Conservation (phyloP, 371 early-diverging fungal species). For the Fennellomyces sp. region DNA sequence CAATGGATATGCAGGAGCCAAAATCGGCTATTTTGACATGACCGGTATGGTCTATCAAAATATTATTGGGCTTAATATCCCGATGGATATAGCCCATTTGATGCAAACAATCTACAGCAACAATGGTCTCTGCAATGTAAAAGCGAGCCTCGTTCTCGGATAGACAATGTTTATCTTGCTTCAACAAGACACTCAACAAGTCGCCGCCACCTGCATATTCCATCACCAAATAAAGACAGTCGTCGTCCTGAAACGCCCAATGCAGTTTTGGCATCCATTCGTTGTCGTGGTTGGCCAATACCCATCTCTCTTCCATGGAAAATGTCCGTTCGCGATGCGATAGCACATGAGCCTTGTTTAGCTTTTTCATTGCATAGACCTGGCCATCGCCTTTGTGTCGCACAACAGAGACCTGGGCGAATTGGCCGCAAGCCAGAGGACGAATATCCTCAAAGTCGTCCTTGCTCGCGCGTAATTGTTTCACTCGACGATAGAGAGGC, state of each 20-base stretch:
- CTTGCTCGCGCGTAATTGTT: constrained; percentile 68
- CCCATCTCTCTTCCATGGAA: constrained; percentile 90
- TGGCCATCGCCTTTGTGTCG: background rate
- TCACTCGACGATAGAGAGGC: constrained; percentile 56
- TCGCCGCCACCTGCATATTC: constrained; percentile 97
- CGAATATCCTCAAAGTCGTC: constrained; percentile 88
- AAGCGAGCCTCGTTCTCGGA: constrained; percentile 91
- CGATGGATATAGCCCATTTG: constrained; percentile 94
- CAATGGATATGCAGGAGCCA: constrained; percentile 69
- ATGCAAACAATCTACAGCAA: constrained; percentile 94
- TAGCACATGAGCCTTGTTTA: constrained; percentile 86
- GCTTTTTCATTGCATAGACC: constrained; percentile 93
- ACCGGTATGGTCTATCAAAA: constrained; percentile 73
- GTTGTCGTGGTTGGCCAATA: constrained; percentile 75
- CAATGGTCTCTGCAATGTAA: constrained; percentile 93
- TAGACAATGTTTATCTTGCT: constrained; percentile 71
- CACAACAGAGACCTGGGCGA: constrained; percentile 79
- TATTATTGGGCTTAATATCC: constrained; percentile 85
- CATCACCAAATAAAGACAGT: constrained; percentile 93
- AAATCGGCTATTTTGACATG: constrained; percentile 93
- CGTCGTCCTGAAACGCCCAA: constrained; percentile 91
- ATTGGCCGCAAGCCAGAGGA: constrained; percentile 90
- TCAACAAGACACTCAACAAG: constrained; percentile 90
- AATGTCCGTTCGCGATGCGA: constrained; percentile 86
- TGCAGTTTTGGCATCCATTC: constrained; percentile 83